Base-by-base conservation (phyloP, 768 basidiomycete species). In the Tulasnella sp. region DNA sequence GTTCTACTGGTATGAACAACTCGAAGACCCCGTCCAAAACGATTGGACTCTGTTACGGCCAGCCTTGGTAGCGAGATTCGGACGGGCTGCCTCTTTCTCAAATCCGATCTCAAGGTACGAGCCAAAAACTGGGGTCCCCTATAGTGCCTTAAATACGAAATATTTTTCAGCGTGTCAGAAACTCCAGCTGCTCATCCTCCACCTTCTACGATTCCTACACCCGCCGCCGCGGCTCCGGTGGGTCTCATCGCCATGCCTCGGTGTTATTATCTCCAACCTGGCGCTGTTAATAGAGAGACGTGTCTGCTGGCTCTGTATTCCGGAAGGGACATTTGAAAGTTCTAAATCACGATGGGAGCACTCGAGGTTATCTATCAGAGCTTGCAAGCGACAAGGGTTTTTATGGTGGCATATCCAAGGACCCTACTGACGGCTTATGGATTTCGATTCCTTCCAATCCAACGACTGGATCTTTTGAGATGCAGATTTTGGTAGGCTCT, bases 1-100 rank as follows among this genome's bases (percentile, higher is more conserved):
- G n/a, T 38, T 75, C 12, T 44, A 75, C 8, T 75, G 75, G 75
- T 75, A 42, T 19, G 75, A 75, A 36, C 6, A 48, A 3, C 75
- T 56, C 12, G 75, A 75, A 18, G 40, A 44, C 1, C 7, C n/a
- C 24, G 44, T 75, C 2, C 44, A 56, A 46, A 36, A 48, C 27
- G 75, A 75, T 56, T 75, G 75, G 75, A 24, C 27, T 44, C 44
- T 1, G 19, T 27, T 75, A 16, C 21, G 75, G 27, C 44, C 75
- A 1, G 75, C 75, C 10, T 31, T 75, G 1, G n/a, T 75, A 16
- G 44, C 44, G 14, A 48, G 44, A 42, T 75, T 75, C 44, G 44
- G 62, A 12, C 24, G 31, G 62, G 21, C 24, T 5, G n/a, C 4
- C 24, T 0, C 48, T 19, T 5, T 9, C 24, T 68, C 62, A 1